Conservation (phyloP, 352 stramenopile genomes). For the Globisporangium sylvaticum region DNA sequence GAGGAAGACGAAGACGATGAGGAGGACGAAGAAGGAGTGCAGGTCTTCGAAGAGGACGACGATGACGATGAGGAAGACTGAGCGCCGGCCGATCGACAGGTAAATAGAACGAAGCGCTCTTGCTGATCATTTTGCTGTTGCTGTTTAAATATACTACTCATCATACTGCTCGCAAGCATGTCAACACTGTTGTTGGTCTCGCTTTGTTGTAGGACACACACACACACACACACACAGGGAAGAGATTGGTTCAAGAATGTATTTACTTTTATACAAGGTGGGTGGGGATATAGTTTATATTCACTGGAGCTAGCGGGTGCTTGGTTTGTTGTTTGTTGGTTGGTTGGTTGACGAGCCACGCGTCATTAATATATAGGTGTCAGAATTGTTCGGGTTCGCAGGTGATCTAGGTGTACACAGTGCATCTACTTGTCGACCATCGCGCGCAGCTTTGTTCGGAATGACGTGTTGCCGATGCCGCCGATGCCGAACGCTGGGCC, state of each 20-base stretch:
- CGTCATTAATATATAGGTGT: slow-evolving; percentile 10
- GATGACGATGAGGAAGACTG: slow-evolving; percentile 10
- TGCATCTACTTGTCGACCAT: slow-evolving; percentile 27
- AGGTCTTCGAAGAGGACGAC: slow-evolving; percentile 10
- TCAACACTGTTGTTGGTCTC: background rate
- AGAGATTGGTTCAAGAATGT: background rate
- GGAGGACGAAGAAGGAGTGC: slow-evolving; percentile 17
- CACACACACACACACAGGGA: background rate
- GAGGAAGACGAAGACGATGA: slow-evolving; percentile 30
- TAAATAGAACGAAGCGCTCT: slow-evolving; percentile 22
- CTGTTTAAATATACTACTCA: background rate
- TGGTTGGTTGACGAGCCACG: background rate
- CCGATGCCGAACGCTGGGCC: slow-evolving; percentile 88
- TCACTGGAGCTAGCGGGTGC: background rate
- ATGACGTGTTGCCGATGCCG: slow-evolving; percentile 83
- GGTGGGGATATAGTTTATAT: slow-evolving; percentile 1
- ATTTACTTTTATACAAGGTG: slow-evolving; percentile 2
- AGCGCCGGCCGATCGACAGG: slow-evolving; percentile 14
- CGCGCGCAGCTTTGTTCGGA: slow-evolving; percentile 38
- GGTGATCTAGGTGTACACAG: background rate
- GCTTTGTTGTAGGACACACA: background rate
- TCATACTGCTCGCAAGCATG: background rate
- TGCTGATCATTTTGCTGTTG: background rate
- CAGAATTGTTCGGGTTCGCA: background rate
- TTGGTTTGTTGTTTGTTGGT: background rate